A percentile compares a stretch with the other conserved stretches of the same genome.
These are phyloP conservation scores for Talaromyces proteolyticus DNA, from an alignment of 495 filamentous ascomycete species.

Conservation along the genomic window DNA sequence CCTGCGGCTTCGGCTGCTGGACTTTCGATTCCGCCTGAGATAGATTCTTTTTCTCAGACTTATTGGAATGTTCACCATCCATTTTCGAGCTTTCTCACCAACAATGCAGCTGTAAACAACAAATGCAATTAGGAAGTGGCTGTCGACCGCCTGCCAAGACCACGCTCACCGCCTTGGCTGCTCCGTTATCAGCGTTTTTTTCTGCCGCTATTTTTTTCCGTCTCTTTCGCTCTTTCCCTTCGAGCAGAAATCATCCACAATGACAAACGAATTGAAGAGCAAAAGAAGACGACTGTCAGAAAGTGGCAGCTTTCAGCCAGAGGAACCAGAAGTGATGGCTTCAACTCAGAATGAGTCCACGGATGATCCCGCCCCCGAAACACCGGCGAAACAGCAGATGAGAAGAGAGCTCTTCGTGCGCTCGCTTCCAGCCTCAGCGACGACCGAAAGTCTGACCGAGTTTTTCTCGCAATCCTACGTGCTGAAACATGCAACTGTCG, in stretches of 20 bases:
- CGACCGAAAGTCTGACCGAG: conserved; percentile 75
- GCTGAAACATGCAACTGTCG: conserved; percentile 87
- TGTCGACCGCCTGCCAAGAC: too few species aligned
- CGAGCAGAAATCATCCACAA: conserved; percentile 18
- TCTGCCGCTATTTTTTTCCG: conserved; percentile 37
- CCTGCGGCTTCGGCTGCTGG: conserved; percentile 84
- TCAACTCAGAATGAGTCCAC: conserved; percentile 12
- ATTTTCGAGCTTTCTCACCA: too few species aligned
- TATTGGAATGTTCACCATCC: conserved; percentile 45
- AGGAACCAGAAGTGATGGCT: not conserved
- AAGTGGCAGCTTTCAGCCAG: conserved; percentile 9
- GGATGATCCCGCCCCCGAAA: conserved; percentile 9
- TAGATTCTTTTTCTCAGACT: not conserved
- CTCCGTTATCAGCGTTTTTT: conserved; percentile 10
- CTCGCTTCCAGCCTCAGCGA: conserved; percentile 68
- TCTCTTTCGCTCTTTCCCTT: conserved; percentile 1
- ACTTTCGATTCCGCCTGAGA: conserved; percentile 43
- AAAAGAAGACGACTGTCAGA: conserved; percentile 28
- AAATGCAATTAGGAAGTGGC: too few species aligned
- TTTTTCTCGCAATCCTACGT: conserved; percentile 92
- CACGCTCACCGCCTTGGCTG: too few species aligned
- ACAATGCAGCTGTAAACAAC: too few species aligned
- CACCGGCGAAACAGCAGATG: conserved; percentile 26
- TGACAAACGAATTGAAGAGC: conserved; percentile 24
- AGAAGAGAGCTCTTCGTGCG: conserved; percentile 82